These are phyloP conservation scores for Pseudogymnoascus sp. DNA, from an alignment of 2,329 filamentous ascomycete genomes.

Conservation along the genomic window DNA sequence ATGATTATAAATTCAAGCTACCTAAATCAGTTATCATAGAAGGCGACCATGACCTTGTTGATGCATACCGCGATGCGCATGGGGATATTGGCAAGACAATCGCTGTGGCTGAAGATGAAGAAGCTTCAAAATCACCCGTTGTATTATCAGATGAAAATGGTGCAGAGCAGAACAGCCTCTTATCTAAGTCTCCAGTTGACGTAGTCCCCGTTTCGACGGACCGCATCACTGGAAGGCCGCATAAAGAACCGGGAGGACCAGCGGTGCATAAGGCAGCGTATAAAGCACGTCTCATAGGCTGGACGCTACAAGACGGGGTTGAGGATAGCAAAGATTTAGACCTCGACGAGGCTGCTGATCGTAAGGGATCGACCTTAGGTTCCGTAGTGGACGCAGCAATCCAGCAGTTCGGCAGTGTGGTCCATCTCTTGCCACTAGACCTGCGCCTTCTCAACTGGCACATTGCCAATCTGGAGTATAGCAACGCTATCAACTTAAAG, in stretches of 20 bases:
- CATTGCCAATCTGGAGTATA: constrained; percentile 95
- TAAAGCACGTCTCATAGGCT: constrained; percentile 75
- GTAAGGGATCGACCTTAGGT: constrained; percentile 66
- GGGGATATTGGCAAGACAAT: constrained; percentile 66
- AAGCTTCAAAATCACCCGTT: constrained; percentile 49
- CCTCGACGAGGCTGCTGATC: constrained; percentile 57
- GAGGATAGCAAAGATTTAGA: constrained; percentile 61
- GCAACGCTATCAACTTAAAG: constrained; percentile 83
- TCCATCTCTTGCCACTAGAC: constrained; percentile 79
- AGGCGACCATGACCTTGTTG: constrained; percentile 74
- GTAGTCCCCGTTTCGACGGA: constrained; percentile 59
- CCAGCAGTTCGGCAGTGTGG: constrained; percentile 72
- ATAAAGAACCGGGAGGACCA: constrained; percentile 62
- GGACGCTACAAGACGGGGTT: constrained; percentile 61
- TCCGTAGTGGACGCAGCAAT: constrained; percentile 91
- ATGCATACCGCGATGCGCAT: constrained; percentile 71
- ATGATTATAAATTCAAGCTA: constrained; percentile 77
- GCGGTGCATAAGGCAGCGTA: constrained; percentile 66
- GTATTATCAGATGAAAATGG: neutral
- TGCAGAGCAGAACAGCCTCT: constrained; percentile 12
- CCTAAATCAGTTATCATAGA: constrained; percentile 64
- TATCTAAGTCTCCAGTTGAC: constrained; percentile 31
- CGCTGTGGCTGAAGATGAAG: constrained; percentile 63
- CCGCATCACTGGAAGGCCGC: constrained; percentile 63
- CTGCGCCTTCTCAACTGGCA: constrained; percentile 95